Base-by-base conservation (phyloP, 1,284 basidiomycete species). In the Hypsizygus ulmarius region DNA sequence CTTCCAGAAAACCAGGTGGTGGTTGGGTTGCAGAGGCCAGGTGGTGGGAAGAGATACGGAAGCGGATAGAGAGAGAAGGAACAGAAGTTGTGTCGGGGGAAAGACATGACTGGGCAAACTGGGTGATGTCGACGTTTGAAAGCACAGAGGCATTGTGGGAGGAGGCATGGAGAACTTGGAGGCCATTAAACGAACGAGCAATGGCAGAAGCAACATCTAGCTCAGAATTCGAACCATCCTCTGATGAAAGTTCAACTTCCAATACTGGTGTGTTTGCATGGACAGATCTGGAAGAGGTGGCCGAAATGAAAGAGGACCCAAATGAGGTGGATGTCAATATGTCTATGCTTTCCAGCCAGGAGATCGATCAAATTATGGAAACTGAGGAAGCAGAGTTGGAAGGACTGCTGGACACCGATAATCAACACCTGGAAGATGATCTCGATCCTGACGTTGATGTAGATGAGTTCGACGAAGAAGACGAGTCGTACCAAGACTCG, bases 51-150 rank as follows among this genome's bases (percentile, higher is more conserved):
- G 79, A 81, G 56, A 68, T 91, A 39, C 64, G 65, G 19, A 65
- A 66, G 36, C 73, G 80, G 28, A 81, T 89, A 36, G 74, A 80
- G 60, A 62, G 62, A n/a, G 74, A 74, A 49, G 62, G 58, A 49
- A 67, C 55, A 50, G 66, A 57, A 8, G 52, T 55, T 27, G 45
- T 64, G 54, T 37, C 76, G 8, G 39, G 38, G 25, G 38, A 21
- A 75, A 70, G 78, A 80, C 37, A 64, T 68, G 69, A 66, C n/a
- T 78, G 75, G 75, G 71, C 75, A 47, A 55, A 56, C 14, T 88
- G 82, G 77, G 82, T 91, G 36, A 88, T 93, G 84, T 89, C 90
- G 1, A 84, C 89, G 0, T 96, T 95, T 58, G 87, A 94, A 62
- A 94, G 92, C 44, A 74, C 92, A 5, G 82, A 90, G 65, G 84